phyloP scores from a whole-genome alignment of 495 filamentous ascomycete genomes.

The Wilcoxina mikolae region DNA sequence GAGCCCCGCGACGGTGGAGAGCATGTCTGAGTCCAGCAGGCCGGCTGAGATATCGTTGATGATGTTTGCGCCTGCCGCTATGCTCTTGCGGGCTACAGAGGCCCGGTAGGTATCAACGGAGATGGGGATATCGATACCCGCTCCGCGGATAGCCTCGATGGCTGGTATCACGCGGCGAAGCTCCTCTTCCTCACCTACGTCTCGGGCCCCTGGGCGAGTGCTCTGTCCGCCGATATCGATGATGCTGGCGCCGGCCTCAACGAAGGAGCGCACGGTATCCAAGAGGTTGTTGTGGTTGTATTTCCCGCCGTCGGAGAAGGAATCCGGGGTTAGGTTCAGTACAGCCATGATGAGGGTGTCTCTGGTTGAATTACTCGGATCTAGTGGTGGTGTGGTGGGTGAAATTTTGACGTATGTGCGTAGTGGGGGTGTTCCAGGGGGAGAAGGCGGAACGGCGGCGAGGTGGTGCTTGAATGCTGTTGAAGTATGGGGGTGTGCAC shows the following conservation, averaged over 20 bases:
- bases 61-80: conserved; percentile 74
- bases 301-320: conserved; percentile 81
- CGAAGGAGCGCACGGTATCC: conserved; percentile 41
- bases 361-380: conserved; percentile 47
- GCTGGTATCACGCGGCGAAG: conserved; percentile 61
- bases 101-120: conserved; percentile 89
- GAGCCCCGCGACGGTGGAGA: conserved; percentile 59
- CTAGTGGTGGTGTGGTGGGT: conserved; percentile 39
- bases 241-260: conserved; percentile 57
- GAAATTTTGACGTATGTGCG: conserved; percentile 59
- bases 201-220: conserved; percentile 56
- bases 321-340: conserved; percentile 89
- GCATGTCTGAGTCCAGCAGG: conserved; percentile 62
- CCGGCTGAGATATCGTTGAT: conserved; percentile 92
- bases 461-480: conserved; percentile 42
- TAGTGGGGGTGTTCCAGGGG: conserved; percentile 37
- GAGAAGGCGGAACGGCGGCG: conserved; percentile 42
- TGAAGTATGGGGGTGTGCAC: conserved; percentile 24
- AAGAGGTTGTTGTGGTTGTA: conserved; percentile 36
- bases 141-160: conserved; percentile 56
- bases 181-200: conserved; percentile 58
- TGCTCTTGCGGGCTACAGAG: conserved; percentile 62
- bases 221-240: conserved; percentile 91
- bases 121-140: conserved; percentile 49
- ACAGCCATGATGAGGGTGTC: conserved; percentile 81